These are phyloP conservation scores for Acanthamoeba lenticulata DNA, from an alignment of 208 protist genomes.

Conservation along the genomic window DNA sequence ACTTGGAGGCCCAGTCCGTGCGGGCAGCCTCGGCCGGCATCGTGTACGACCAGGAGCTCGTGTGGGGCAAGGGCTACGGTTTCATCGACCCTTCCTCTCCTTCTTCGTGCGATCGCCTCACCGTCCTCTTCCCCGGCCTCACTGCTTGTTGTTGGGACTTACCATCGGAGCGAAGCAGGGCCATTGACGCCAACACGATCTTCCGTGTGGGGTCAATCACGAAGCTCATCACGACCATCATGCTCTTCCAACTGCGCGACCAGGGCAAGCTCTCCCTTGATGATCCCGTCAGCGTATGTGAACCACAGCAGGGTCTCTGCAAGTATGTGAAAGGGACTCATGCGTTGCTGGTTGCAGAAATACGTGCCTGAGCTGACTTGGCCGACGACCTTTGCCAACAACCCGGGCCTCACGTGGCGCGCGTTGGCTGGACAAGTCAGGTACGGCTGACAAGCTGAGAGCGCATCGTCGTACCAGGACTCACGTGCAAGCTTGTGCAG, in stretches of 20 bases:
- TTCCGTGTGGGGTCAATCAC: constrained; percentile 19
- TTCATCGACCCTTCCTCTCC: neutral
- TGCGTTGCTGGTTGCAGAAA: neutral
- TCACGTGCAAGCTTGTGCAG: too few relatives aligned
- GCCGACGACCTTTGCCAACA: neutral
- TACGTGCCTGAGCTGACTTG: constrained; percentile 12
- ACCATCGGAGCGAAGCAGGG: neutral
- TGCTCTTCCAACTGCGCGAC: constrained; percentile 46
- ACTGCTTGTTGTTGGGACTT: neutral
- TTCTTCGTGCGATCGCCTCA: neutral
- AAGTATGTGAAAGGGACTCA: too few relatives aligned
- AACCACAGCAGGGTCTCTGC: too few relatives aligned
- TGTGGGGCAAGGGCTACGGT: constrained; percentile 33
- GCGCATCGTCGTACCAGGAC: too few relatives aligned
- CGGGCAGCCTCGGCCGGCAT: neutral
- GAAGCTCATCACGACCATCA: constrained; percentile 38
- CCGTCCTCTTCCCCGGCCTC: neutral
- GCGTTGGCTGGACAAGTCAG: neutral
- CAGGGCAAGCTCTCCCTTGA: constrained; percentile 8
- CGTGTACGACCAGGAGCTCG: constrained; percentile 43
- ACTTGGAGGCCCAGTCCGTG: neutral
- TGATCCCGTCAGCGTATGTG: constrained; percentile 7
- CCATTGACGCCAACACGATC: constrained; percentile 19
- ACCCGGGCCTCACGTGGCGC: constrained; percentile 52
- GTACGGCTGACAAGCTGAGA: neutral